Conservation (phyloP, 345 rosid species). For the Euclidium syriacum region DNA sequence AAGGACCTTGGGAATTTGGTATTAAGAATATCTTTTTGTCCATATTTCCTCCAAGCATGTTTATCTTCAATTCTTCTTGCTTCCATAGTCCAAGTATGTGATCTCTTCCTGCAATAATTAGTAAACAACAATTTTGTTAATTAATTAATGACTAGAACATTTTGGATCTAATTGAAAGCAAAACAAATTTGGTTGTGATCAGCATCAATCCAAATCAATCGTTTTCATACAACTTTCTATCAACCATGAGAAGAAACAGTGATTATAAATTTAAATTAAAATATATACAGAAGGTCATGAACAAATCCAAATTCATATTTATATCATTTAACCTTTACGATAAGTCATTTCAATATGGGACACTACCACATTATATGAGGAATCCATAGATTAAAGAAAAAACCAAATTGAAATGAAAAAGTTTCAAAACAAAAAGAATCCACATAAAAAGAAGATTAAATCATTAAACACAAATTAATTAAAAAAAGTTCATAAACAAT, state of each 20-base stretch:
- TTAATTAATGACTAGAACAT: background rate
- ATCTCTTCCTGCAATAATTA: conserved; percentile 41
- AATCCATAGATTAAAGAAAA: background rate
- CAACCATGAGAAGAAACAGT: background rate
- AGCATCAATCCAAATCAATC: conserved; percentile 11
- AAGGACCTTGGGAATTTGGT: conserved; percentile 60
- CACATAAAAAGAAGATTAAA: background rate
- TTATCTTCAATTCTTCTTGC: conserved; percentile 43
- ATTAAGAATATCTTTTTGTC: conserved; percentile 75
- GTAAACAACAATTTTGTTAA: background rate
- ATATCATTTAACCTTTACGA: background rate
- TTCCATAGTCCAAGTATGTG: conserved; percentile 31
- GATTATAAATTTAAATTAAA: background rate
- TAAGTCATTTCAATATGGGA: conserved; percentile 9
- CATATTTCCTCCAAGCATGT: conserved; percentile 87
- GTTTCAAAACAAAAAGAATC: background rate
- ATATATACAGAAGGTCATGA: background rate
- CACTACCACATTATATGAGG: conserved; percentile 13
- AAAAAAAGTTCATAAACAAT: background rate
- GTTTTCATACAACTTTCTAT: conserved; percentile 12
- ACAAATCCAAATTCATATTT: background rate
- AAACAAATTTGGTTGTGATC: background rate
- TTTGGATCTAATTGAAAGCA: background rate
- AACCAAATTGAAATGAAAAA: background rate
- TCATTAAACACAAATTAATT: background rate